phyloP scores from a whole-genome alignment of 2,329 filamentous ascomycete genomes.

The Apiospora kogelbergensis region DNA sequence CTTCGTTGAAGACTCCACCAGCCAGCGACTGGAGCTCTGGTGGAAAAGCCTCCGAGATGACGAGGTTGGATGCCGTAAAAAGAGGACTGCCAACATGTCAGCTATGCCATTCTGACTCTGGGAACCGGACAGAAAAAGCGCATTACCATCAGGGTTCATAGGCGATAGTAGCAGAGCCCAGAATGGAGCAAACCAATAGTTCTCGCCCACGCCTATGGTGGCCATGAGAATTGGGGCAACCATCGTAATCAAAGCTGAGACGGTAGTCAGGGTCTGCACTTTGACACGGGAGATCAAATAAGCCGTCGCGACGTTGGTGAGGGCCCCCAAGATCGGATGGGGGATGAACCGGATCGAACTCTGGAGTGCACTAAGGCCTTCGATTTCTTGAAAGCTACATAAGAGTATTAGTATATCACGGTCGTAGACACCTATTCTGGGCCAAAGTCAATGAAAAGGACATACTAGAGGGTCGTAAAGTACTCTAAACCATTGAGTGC shows the following conservation, averaged over 20 bases:
- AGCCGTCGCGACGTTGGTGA: constrained; percentile 45
- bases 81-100: constrained; percentile 41
- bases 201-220: constrained; percentile 42
- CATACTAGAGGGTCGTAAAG: constrained; percentile 41
- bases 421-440: too few relatives aligned
- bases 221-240: constrained; percentile 56
- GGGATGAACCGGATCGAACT: constrained; percentile 21
- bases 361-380: constrained; percentile 37
- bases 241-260: constrained; percentile 43
- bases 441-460: neutral
- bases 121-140: too few relatives aligned
- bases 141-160: neutral
- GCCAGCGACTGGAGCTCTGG: constrained; percentile 56
- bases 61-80: constrained; percentile 54
- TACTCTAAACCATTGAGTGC: constrained; percentile 43
- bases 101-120: neutral
- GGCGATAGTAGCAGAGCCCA: constrained; percentile 46
- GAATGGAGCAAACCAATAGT: constrained; percentile 51
- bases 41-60: constrained; percentile 56
- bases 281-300: constrained; percentile 39
- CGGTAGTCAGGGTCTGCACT: constrained; percentile 37
- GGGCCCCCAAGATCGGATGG: constrained; percentile 36
- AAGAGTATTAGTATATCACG: neutral
- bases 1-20: constrained; percentile 60
- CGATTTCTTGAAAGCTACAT: constrained; percentile 43